Conservation (phyloP, 2,329 filamentous ascomycete genomes). For the Colletotrichum sublineola region DNA sequence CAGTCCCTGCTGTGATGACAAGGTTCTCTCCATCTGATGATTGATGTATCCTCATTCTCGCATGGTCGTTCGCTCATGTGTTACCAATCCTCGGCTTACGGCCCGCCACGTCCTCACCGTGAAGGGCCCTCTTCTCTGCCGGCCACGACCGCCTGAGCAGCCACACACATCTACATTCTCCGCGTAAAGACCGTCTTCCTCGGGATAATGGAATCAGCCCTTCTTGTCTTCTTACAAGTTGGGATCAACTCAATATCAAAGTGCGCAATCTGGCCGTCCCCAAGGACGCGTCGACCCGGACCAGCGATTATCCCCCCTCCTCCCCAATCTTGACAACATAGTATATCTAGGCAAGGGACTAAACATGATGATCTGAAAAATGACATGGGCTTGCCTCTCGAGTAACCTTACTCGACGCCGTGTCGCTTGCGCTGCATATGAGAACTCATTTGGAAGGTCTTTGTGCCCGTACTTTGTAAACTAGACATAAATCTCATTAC, state of each 20-base stretch:
- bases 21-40: background rate
- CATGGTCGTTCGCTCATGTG: no score
- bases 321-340: background rate
- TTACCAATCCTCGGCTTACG: no score
- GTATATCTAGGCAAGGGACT: background rate
- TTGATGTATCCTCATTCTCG: background rate
- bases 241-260: no score
- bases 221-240: background rate
- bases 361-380: background rate
- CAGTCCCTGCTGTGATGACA: background rate
- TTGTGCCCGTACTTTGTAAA: background rate
- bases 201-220: no score
- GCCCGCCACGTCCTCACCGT: background rate
- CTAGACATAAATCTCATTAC: no score
- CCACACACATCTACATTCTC: background rate
- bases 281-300: no score
- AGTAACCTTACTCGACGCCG: background rate
- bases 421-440: background rate
- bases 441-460: background rate
- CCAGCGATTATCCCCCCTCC: no score
- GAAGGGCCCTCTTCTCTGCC: background rate
- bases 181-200: background rate
- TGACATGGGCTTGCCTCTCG: background rate
- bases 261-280: background rate
- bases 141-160: no score